Conservation (phyloP, 352 stramenopile genomes). For the Pythium dissimile region DNA sequence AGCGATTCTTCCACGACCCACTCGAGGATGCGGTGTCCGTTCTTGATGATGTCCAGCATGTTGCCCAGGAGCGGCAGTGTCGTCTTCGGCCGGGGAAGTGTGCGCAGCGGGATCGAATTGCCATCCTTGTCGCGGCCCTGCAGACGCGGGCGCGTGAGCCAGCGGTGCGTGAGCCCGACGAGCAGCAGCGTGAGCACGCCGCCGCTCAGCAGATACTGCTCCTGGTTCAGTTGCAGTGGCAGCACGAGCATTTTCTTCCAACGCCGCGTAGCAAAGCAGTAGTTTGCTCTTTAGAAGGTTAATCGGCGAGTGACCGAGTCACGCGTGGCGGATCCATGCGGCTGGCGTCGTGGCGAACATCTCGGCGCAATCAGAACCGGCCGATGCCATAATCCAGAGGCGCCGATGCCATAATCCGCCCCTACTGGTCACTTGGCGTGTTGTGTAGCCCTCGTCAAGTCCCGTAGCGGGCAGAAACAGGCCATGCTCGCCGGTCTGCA, state of each 20-base stretch:
- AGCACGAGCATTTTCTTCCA: constrained; percentile 6
- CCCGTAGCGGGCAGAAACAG: no score
- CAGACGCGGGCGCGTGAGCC: background rate
- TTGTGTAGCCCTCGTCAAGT: no score
- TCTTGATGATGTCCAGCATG: background rate
- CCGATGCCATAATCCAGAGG: no score
- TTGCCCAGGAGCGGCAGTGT: constrained; percentile 6
- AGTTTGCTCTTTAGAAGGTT: no score
- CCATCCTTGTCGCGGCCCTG: background rate
- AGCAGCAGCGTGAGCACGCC: background rate
- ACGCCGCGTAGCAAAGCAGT: no score
- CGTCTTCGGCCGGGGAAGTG: background rate
- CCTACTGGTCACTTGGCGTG: no score
- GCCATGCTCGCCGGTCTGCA: no score
- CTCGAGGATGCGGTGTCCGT: background rate
- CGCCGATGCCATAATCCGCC: no score
- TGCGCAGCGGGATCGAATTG: background rate
- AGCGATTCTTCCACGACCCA: background rate
- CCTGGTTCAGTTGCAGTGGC: background rate
- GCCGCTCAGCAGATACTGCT: background rate
- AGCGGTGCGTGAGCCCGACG: background rate
- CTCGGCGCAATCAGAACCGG: no score
- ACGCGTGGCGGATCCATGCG: no score
- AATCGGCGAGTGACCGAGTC: no score
- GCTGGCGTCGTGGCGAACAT: no score